These are phyloP conservation scores for Pleurotus giganteus DNA, from an alignment of 768 basidiomycete genomes.

Conservation along the genomic window DNA sequence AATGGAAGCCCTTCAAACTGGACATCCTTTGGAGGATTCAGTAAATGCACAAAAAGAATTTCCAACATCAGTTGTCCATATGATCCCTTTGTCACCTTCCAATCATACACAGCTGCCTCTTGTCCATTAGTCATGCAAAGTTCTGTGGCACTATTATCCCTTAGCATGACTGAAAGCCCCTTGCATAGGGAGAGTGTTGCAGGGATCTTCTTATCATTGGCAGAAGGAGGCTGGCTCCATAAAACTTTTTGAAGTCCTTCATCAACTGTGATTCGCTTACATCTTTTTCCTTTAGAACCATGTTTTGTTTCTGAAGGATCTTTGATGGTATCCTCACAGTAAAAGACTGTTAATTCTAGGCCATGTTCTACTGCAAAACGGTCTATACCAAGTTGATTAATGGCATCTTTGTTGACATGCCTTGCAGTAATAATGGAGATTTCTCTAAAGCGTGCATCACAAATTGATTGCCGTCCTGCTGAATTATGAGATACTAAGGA, in stretches of 20 bases:
- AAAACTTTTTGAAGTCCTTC: slow-evolving; percentile 14
- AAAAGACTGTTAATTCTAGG: slow-evolving; percentile 23
- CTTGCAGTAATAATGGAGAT: slow-evolving; percentile 31
- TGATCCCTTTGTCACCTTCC: slow-evolving; percentile 16
- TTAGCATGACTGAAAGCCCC: slow-evolving; percentile 32
- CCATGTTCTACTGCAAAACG: slow-evolving; percentile 28
- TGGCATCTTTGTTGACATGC: slow-evolving; percentile 27
- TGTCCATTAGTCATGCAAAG: slow-evolving; percentile 34
- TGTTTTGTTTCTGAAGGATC: not conserved
- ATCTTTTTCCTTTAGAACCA: not conserved
- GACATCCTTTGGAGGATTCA: slow-evolving; percentile 19
- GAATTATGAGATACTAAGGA: slow-evolving; percentile 14
- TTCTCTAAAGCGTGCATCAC: slow-evolving; percentile 20
- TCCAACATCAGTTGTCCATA: slow-evolving; percentile 19
- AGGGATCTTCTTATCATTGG: slow-evolving; percentile 19
- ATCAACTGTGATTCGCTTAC: not conserved
- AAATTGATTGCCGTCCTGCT: slow-evolving; percentile 10
- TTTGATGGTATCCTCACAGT: slow-evolving; percentile 16
- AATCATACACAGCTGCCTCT: slow-evolving; percentile 25
- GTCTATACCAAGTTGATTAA: slow-evolving; percentile 25
- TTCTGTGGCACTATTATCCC: slow-evolving; percentile 30
- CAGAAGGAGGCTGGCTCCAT: slow-evolving; percentile 18
- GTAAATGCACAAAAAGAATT: slow-evolving; percentile 27
- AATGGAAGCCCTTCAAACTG: not conserved
- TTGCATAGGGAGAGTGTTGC: slow-evolving; percentile 26